These are phyloP conservation scores for Haplosporangium sp. DNA, from an alignment of 371 early-diverging fungal genomes.

Conservation along the genomic window DNA sequence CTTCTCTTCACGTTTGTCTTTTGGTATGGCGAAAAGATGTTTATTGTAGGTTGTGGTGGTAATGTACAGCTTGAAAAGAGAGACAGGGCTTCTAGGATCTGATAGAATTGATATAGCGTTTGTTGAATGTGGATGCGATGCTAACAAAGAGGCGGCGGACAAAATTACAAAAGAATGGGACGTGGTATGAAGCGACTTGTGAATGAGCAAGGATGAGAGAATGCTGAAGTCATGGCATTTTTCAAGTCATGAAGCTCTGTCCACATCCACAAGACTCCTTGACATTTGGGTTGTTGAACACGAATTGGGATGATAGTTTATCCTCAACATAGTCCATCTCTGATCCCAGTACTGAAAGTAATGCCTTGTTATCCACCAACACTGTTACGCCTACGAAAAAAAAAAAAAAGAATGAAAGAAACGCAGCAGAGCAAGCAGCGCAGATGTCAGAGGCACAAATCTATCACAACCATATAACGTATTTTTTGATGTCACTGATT, in stretches of 20 bases:
- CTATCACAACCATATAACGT: no score
- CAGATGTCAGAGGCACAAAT: not conserved
- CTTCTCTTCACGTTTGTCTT: not conserved
- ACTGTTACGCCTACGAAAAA: constrained; percentile 82
- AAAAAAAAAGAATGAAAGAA: not conserved
- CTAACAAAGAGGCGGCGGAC: no score
- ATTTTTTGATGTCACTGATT: not conserved
- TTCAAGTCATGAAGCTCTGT: constrained; percentile 83
- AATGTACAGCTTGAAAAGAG: no score
- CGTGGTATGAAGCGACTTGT: no score
- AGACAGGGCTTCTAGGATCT: no score
- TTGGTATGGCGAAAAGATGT: no score
- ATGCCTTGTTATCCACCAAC: constrained; percentile 92
- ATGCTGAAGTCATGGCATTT: not conserved
- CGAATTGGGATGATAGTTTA: constrained; percentile 90
- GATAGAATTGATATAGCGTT: no score
- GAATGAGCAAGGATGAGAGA: no score
- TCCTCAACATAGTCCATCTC: constrained; percentile 97
- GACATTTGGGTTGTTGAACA: constrained; percentile 96
- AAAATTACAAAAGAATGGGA: no score
- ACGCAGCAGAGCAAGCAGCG: not conserved
- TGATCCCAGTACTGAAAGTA: constrained; percentile 92
- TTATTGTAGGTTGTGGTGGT: no score
- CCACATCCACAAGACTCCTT: constrained; percentile 97
- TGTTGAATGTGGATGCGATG: no score